A percentile compares a stretch with the other conserved stretches of the same genome.
These are phyloP conservation scores for Bimuria novae-zelandiae DNA, from an alignment of 2,329 filamentous ascomycete genomes.

Conservation along the genomic window DNA sequence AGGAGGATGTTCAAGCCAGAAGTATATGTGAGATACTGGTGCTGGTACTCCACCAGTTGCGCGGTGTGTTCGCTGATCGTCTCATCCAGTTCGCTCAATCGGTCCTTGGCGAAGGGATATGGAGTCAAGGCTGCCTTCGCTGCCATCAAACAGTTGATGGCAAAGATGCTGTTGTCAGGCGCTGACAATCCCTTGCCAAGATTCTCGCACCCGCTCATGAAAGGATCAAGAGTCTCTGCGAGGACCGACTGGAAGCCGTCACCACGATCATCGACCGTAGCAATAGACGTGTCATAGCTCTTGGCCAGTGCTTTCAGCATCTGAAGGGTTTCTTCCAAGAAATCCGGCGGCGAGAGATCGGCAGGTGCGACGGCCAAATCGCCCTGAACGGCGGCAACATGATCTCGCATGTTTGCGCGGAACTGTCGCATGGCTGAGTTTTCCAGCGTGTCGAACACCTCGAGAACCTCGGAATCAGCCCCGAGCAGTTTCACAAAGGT, in stretches of 20 bases:
- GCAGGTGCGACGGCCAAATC: conserved; percentile 71
- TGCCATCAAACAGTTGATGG: conserved; percentile 71
- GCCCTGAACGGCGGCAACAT: conserved; percentile 73
- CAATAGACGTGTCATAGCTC: conserved; percentile 82
- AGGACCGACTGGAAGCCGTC: conserved; percentile 76
- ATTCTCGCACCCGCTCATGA: conserved; percentile 74
- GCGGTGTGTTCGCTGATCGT: conserved; percentile 60
- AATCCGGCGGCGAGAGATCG: conserved; percentile 79
- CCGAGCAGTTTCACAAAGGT: conserved; percentile 84
- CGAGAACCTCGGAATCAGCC: conserved; percentile 68
- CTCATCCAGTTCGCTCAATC: conserved; percentile 61
- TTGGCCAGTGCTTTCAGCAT: conserved; percentile 79
- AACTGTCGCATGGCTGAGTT: conserved; percentile 82
- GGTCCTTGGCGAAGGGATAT: conserved; percentile 67
- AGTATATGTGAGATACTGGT: conserved; percentile 71
- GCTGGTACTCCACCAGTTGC: conserved; percentile 70
- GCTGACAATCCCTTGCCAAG: conserved; percentile 65
- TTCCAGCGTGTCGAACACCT: conserved; percentile 70
- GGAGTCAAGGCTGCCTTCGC: conserved; percentile 60
- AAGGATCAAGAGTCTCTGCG: conserved; percentile 81
- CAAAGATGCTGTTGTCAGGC: conserved; percentile 69
- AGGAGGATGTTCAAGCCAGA: conserved; percentile 75
- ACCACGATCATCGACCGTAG: conserved; percentile 59
- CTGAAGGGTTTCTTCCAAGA: conserved; percentile 78
- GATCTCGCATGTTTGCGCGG: conserved; percentile 77